These are phyloP conservation scores for Thielaviopsis populi DNA, from an alignment of 2,329 filamentous ascomycete genomes.

Conservation along the genomic window DNA sequence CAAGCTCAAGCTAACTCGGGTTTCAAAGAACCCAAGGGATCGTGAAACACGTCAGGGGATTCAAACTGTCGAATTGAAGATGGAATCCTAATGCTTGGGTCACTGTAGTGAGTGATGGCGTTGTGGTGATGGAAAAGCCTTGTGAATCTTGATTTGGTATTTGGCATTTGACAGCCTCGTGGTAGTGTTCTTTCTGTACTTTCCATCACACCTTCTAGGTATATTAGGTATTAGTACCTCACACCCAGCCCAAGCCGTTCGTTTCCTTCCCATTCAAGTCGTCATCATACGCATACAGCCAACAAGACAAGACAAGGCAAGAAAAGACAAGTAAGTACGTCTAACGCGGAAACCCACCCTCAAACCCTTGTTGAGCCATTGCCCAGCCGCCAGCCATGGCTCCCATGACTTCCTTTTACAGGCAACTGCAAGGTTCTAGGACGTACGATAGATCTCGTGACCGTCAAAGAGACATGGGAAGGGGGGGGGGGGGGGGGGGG, in stretches of 20 bases:
- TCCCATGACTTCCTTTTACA: not conserved
- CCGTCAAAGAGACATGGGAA: not conserved
- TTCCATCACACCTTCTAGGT: too few relatives aligned
- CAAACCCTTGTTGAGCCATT: not conserved
- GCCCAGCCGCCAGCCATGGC: not conserved
- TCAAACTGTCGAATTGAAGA: not conserved
- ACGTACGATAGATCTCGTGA: not conserved
- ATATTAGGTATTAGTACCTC: too few relatives aligned
- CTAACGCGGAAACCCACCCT: not conserved
- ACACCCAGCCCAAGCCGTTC: too few relatives aligned
- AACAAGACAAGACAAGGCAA: too few relatives aligned
- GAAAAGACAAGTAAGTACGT: too few relatives aligned
- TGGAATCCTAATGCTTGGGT: too few relatives aligned
- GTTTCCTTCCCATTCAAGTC: too few relatives aligned
- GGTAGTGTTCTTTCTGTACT: too few relatives aligned
- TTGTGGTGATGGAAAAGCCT: too few relatives aligned
- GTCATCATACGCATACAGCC: not conserved
- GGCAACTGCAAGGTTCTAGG: not conserved
- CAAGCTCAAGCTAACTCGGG: not conserved
- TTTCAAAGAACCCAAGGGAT: not conserved
- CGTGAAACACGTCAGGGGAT: not conserved
- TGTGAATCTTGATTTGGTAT: too few relatives aligned
- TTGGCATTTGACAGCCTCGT: not conserved
- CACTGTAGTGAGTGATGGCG: too few relatives aligned
- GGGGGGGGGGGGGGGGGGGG: too few relatives aligned